A percentile compares a stretch with the other conserved stretches of the same genome.
phyloP scores from a whole-genome alignment of 148 eudicot genomes.

The Fallopia convolvulus region DNA sequence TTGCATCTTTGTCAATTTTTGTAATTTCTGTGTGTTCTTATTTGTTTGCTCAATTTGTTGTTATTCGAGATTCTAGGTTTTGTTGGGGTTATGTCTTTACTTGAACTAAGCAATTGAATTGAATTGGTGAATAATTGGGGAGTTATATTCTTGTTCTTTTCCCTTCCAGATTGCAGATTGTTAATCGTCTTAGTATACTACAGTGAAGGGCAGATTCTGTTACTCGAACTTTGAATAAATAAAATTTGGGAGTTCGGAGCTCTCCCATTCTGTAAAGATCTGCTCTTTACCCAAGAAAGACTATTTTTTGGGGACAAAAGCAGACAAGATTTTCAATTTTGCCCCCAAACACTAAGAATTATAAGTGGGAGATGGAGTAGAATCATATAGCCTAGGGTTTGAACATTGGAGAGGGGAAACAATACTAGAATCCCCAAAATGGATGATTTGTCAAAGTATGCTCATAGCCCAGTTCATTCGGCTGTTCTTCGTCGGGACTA shows the following conservation, averaged over 20 bases:
- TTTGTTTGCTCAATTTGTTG: not conserved
- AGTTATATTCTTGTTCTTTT: not conserved
- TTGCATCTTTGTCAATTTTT: not conserved
- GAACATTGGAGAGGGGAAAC: not conserved
- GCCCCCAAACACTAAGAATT: too few species aligned
- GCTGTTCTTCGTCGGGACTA: constrained; percentile 9
- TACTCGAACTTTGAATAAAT: not conserved
- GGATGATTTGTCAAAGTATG: constrained; percentile 12
- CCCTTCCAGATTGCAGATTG: not conserved
- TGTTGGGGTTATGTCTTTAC: not conserved
- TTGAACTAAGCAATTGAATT: not conserved
- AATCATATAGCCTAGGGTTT: not conserved
- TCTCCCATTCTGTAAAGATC: not conserved
- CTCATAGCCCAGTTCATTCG: constrained; percentile 11
- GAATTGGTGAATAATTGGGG: not conserved
- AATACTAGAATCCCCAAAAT: not conserved
- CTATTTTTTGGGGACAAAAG: not conserved
- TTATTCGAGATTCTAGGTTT: not conserved
- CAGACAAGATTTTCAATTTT: not conserved
- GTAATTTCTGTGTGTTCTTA: not conserved
- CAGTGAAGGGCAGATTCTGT: not conserved
- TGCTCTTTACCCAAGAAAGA: not conserved
- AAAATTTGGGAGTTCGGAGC: not conserved
- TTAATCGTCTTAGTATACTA: not conserved
- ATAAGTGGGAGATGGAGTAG: not conserved